Conservation (phyloP, 2,329 filamentous ascomycete species). For the Cladophialophora chaetospira region DNA sequence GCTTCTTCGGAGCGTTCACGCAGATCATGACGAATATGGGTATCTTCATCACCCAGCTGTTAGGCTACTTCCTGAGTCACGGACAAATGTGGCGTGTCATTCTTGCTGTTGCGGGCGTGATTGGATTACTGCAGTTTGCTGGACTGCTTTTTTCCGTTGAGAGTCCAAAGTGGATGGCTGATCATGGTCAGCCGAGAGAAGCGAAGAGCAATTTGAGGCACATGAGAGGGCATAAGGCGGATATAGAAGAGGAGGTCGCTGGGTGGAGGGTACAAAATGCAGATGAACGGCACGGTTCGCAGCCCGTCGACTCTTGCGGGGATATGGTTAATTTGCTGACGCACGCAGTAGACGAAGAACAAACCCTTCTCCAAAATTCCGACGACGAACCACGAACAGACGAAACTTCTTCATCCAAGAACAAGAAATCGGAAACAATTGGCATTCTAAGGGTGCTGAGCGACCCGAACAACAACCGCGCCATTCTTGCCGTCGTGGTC, state of each 20-base stretch:
- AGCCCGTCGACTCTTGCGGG: too few species aligned
- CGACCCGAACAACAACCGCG: conserved; percentile 69
- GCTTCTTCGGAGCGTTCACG: conserved; percentile 81
- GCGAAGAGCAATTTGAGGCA: conserved; percentile 71
- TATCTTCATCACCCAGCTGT: conserved; percentile 77
- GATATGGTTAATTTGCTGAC: too few species aligned
- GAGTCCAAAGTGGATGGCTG: conserved; percentile 82
- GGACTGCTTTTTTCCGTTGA: conserved; percentile 80
- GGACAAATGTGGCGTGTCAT: conserved; percentile 82
- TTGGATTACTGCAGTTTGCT: conserved; percentile 67
- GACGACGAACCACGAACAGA: conserved; percentile 4
- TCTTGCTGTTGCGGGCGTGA: conserved; percentile 68
- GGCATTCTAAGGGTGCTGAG: conserved; percentile 62
- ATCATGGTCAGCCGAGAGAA: conserved; percentile 60
- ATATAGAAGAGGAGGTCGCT: conserved; percentile 73
- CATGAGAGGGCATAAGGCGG: conserved; percentile 69
- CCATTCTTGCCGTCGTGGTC: conserved; percentile 76
- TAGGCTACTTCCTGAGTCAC: conserved; percentile 85
- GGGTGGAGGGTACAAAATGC: conserved; percentile 53
- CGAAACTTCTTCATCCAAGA: conserved; percentile 26
- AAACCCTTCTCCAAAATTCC: conserved; percentile 61
- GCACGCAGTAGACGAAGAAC: conserved; percentile 61
- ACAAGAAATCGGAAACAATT: conserved; percentile 44
- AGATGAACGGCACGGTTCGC: conserved; percentile 20
- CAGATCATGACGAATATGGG: conserved; percentile 93